Conservation (phyloP, 2,329 filamentous ascomycete genomes). For the Ophiocordyceps robertsii region DNA sequence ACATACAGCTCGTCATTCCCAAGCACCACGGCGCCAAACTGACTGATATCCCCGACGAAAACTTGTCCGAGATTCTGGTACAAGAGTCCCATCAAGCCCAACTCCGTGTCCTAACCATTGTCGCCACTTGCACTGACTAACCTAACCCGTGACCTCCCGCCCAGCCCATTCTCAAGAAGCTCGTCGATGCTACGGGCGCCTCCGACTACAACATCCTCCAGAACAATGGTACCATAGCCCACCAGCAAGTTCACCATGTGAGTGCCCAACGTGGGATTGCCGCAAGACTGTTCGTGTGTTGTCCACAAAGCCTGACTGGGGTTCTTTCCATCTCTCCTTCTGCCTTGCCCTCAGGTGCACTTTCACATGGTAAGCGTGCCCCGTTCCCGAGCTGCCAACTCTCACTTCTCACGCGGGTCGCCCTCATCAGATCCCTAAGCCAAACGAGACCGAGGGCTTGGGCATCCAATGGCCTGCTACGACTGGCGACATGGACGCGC, state of each 20-base stretch:
- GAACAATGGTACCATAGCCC: slow-evolving; percentile 86
- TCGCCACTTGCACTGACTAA: not conserved
- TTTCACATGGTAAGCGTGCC: slow-evolving; percentile 68
- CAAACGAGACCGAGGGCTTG: slow-evolving; percentile 68
- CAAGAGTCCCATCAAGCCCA: not conserved
- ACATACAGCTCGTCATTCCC: slow-evolving; percentile 73
- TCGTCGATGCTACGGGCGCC: slow-evolving; percentile 63
- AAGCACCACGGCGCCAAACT: slow-evolving; percentile 91
- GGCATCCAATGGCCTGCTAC: slow-evolving; percentile 68
- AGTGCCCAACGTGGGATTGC: slow-evolving; percentile 13
- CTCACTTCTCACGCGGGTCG: not conserved
- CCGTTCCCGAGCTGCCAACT: not conserved
- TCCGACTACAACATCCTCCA: slow-evolving; percentile 86
- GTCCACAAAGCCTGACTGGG: not conserved
- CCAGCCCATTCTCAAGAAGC: slow-evolving; percentile 56
- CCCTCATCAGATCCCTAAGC: slow-evolving; percentile 73
- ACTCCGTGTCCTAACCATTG: not conserved
- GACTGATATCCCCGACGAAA: slow-evolving; percentile 81
- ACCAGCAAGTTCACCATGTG: slow-evolving; percentile 88
- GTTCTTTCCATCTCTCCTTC: not conserved
- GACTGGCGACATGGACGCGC: slow-evolving; percentile 62
- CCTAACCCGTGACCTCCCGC: not conserved
- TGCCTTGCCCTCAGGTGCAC: slow-evolving; percentile 50
- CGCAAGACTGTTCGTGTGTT: not conserved
- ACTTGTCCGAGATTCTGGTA: slow-evolving; percentile 70